Evolutionary conservation across 768 basidiomycete genomes (phyloP).

Genomic region (Lentinula aciculospora): DNA sequence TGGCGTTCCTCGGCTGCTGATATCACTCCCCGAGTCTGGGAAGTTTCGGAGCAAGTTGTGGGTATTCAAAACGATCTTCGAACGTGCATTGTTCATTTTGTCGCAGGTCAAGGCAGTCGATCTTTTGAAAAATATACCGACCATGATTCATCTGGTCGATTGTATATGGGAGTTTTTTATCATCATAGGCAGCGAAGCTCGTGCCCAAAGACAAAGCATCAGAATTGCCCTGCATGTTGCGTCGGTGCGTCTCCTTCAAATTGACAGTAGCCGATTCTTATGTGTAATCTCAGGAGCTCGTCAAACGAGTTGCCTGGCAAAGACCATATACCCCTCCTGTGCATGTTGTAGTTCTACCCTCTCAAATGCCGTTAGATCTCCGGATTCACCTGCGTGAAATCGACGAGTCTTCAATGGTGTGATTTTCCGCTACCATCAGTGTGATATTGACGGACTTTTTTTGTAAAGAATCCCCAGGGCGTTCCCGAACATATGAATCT

Average conservation of each 20-base stretch:
- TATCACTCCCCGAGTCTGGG: constrained; percentile 54
- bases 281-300: constrained; percentile 42
- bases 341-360: constrained; percentile 70
- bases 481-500: constrained; percentile 79
- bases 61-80: constrained; percentile 12
- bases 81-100: background rate
- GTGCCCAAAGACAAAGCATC: constrained; percentile 55
- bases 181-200: constrained; percentile 62
- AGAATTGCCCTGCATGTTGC: constrained; percentile 54
- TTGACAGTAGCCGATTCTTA: background rate
- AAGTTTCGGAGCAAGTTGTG: constrained; percentile 39
- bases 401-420: constrained; percentile 56
- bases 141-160: constrained; percentile 56
- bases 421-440: constrained; percentile 16
- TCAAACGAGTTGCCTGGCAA: constrained; percentile 38
- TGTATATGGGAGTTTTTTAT: constrained; percentile 81
- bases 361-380: constrained; percentile 69
- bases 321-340: constrained; percentile 70
- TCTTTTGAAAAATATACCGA: constrained; percentile 30
- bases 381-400: constrained; percentile 61
- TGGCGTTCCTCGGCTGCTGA: constrained; percentile 48
- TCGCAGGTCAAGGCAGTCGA: constrained; percentile 43
- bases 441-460: background rate
- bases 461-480: constrained; percentile 41
- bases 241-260: constrained; percentile 30